Base-by-base conservation (phyloP, 1,284 basidiomycete species). In the Entoloma clypeatum region DNA sequence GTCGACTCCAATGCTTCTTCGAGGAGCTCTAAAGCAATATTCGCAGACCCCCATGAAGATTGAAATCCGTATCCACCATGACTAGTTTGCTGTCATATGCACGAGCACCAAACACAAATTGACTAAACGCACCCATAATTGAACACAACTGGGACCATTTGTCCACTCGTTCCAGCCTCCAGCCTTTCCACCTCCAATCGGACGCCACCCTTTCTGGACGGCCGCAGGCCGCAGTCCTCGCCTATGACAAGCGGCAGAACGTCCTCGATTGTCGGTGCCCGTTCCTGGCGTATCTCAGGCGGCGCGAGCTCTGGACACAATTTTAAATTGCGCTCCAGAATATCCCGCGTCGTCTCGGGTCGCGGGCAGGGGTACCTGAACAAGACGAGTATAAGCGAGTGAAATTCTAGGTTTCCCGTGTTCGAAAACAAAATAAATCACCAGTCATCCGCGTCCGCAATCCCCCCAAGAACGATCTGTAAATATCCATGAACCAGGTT, bases 201-300 rank as follows among this genome's bases (percentile, higher is more conserved):
- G 4, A 85, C 65, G 0, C 86, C 87, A 17, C 79, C 81, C 30
- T 71, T 74, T 41, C 88, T 68, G 2, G 67, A 76, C 0, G 89
- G 89, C 8, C 89, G 68, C 26, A 90, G 61, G 0, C 87, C 89
- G 38, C 81, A 84, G 1, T 82, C 84, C 43, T 79, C 75, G 45
- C 82, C 82, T 11, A 84, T 56, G 19, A 86, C 69, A 19, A 83
- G 63, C 0, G 74, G 61, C 33, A 72, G 65, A 1, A 86, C 54
- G 53, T 86, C 81, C 2, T 79, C 72, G 3, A 77, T 57, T 0
- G 74, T 79, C 1, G 80, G 75, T 23, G 63, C 57, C 7, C 78
- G 71, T 34, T 59, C 48, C 5, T 62, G 64, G 3, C 75, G 67
- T 18, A 77, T 59, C 38, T 72, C 69, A 0, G 81, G 77, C 3